These are phyloP conservation scores for Gryganskiella cystojenkinii DNA, from an alignment of 192 early-diverging fungal genomes.

Conservation along the genomic window DNA sequence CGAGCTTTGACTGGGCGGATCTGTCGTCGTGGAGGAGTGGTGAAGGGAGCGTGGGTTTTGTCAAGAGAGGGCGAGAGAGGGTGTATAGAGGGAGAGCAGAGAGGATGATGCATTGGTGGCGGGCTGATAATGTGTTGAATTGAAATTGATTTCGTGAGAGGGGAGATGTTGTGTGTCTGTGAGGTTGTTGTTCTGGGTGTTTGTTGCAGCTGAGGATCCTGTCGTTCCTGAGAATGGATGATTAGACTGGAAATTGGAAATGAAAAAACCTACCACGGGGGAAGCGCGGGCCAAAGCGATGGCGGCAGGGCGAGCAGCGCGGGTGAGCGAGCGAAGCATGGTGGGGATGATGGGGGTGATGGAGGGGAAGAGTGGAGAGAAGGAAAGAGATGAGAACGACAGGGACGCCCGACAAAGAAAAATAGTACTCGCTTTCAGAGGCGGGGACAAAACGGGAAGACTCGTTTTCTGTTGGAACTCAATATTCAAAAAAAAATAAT, in stretches of 20 bases:
- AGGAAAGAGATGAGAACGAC: slow-evolving; percentile 2
- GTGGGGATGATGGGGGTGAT: slow-evolving; percentile 35
- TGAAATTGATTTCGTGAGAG: too few relatives aligned
- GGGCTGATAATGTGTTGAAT: too few relatives aligned
- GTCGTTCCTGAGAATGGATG: too few relatives aligned
- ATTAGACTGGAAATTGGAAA: neutral
- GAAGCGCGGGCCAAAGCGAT: slow-evolving; percentile 58
- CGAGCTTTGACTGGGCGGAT: too few relatives aligned
- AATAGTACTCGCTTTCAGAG: neutral
- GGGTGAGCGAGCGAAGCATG: slow-evolving; percentile 65
- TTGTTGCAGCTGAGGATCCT: too few relatives aligned
- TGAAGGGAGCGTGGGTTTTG: too few relatives aligned
- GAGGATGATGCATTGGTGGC: too few relatives aligned
- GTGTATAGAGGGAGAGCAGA: neutral
- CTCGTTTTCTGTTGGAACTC: neutral
- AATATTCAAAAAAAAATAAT: too few relatives aligned
- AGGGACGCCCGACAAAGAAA: neutral
- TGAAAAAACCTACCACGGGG: slow-evolving; percentile 55
- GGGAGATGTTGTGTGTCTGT: too few relatives aligned
- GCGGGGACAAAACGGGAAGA: neutral
- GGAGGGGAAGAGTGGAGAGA: slow-evolving; percentile 23
- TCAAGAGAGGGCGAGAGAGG: neutral
- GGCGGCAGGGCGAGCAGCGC: slow-evolving; percentile 58
- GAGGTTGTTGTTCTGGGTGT: too few relatives aligned
- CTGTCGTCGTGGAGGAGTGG: too few relatives aligned